phyloP scores from a whole-genome alignment of 2,329 filamentous ascomycete genomes.

The Ceratocystiopsis sp. region DNA sequence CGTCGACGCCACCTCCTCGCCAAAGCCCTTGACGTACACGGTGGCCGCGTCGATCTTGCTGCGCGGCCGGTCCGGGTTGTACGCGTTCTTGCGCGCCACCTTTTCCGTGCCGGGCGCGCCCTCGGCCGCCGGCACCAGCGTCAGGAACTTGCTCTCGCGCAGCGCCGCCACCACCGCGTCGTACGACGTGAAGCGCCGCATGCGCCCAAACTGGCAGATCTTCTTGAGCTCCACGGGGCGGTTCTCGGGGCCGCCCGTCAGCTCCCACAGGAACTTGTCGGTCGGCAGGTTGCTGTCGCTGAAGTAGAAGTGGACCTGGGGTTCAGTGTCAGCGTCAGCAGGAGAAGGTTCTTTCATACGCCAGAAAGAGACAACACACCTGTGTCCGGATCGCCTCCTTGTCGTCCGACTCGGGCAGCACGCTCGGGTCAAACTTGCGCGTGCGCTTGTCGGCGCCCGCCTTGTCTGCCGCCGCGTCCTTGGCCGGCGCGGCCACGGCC shows the following conservation, averaged over 20 bases:
- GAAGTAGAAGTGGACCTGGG: slow-evolving; percentile 88
- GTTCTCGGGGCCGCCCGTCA: slow-evolving; percentile 64
- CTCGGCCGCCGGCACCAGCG: slow-evolving; percentile 29
- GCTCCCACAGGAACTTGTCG: slow-evolving; percentile 73
- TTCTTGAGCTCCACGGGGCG: slow-evolving; percentile 62
- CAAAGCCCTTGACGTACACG: slow-evolving; percentile 90
- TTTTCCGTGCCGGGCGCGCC: slow-evolving; percentile 57
- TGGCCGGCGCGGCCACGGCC: slow-evolving; percentile 20
- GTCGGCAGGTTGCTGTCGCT: slow-evolving; percentile 75
- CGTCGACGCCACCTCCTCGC: slow-evolving; percentile 62
- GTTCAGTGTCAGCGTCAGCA: slow-evolving; percentile 6
- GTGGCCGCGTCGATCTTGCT: slow-evolving; percentile 54
- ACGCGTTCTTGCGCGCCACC: slow-evolving; percentile 61
- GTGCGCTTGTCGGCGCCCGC: slow-evolving; percentile 26
- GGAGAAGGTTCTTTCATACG: too few species aligned
- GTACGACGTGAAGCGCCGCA: slow-evolving; percentile 87
- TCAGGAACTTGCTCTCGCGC: slow-evolving; percentile 56
- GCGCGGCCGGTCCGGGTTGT: slow-evolving; percentile 38
- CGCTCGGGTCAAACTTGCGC: slow-evolving; percentile 53
- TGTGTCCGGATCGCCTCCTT: slow-evolving; percentile 69
- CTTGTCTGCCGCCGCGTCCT: slow-evolving; percentile 16
- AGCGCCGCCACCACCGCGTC: slow-evolving; percentile 69
- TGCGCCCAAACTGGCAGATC: slow-evolving; percentile 81
- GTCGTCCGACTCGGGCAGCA: slow-evolving; percentile 55
- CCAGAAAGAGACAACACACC: slow-evolving; percentile 22